Conservation (phyloP, 805 yeast species). For the Tetrapisispora fleetii region DNA sequence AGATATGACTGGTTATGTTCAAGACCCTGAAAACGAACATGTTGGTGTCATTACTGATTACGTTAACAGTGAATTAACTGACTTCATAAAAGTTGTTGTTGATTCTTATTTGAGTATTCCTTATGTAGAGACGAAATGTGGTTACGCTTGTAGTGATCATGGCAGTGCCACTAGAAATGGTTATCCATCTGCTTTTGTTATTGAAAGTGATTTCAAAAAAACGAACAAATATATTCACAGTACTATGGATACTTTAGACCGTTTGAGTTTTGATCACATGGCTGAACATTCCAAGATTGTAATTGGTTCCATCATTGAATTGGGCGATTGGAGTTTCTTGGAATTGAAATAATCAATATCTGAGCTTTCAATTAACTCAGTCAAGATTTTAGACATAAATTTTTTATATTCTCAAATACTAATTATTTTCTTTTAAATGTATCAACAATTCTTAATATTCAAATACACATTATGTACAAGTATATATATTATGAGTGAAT, state of each 20-base stretch:
- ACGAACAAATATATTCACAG: slow-evolving; percentile 69
- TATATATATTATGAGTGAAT: slow-evolving; percentile 1
- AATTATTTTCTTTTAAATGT: not conserved
- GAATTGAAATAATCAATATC: not conserved
- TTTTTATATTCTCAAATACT: not conserved
- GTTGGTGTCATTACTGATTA: slow-evolving; percentile 77
- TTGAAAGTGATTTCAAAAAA: slow-evolving; percentile 61
- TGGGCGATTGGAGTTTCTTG: slow-evolving; percentile 31
- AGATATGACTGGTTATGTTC: slow-evolving; percentile 84
- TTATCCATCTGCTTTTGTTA: slow-evolving; percentile 72
- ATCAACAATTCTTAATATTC: not conserved
- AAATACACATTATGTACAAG: slow-evolving; percentile 3
- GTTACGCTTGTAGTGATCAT: slow-evolving; percentile 91
- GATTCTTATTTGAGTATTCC: slow-evolving; percentile 56
- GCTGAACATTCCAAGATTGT: slow-evolving; percentile 72
- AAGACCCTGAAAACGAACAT: slow-evolving; percentile 44
- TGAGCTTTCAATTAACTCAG: not conserved
- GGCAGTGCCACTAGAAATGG: slow-evolving; percentile 78
- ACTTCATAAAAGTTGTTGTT: slow-evolving; percentile 53
- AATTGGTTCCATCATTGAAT: slow-evolving; percentile 62
- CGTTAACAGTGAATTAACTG: slow-evolving; percentile 44
- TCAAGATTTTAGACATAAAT: not conserved
- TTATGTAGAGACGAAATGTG: slow-evolving; percentile 68
- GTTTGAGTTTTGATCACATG: slow-evolving; percentile 69
- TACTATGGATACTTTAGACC: slow-evolving; percentile 69